phyloP scores from a whole-genome alignment of 441 rosid species.

The Corymbia calophylla region DNA sequence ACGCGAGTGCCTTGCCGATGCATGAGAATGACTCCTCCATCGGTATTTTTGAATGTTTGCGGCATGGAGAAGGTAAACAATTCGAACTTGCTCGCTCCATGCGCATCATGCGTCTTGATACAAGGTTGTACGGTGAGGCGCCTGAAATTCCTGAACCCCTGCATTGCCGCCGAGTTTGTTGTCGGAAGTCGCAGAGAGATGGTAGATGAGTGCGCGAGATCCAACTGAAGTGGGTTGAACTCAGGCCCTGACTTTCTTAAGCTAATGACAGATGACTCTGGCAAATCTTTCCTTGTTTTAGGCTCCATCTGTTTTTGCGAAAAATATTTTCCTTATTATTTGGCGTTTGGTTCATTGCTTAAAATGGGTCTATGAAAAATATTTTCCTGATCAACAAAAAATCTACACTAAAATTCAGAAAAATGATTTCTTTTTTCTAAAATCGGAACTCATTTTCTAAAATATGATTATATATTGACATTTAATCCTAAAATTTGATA shows the following conservation, averaged over 20 bases:
- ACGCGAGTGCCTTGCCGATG: background rate
- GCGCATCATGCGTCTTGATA: background rate
- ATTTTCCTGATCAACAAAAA: rapidly evolving
- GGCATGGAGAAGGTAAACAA: background rate
- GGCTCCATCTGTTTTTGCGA: background rate
- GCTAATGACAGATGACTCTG: background rate
- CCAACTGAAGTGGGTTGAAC: background rate
- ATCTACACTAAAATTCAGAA: rapidly evolving
- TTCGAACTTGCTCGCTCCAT: background rate
- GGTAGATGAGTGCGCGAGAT: background rate
- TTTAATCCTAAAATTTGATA: rapidly evolving
- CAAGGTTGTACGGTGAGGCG: background rate
- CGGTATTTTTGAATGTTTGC: background rate
- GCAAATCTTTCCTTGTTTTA: background rate
- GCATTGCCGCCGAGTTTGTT: background rate
- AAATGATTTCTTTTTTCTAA: background rate
- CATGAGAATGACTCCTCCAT: background rate
- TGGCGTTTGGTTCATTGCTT: rapidly evolving
- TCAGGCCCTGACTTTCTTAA: background rate
- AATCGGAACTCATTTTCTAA: rapidly evolving
- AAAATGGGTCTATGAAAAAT: rapidly evolving
- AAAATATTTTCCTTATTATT: rapidly evolving
- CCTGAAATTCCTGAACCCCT: background rate
- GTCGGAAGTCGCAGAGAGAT: background rate
- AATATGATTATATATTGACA: rapidly evolving